Percentiles rank a stretch among this genome's conserved stretches.
Conservation (phyloP, 352 stramenopile species). For the Peronospora belbahrii region DNA sequence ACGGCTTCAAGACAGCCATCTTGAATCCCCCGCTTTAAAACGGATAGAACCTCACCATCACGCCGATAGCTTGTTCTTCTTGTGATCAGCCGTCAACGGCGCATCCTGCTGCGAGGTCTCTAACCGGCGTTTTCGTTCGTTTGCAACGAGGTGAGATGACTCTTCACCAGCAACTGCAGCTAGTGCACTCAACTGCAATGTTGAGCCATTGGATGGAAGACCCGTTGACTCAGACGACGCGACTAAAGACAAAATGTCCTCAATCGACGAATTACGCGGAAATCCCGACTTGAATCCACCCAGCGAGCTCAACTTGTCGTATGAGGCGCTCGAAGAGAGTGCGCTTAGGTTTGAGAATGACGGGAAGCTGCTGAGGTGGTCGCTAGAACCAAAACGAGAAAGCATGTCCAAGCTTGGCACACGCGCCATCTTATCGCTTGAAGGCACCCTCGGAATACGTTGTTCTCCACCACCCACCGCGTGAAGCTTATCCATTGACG, state of each 20-base stretch:
- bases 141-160: constrained; percentile 44
- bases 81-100: constrained; percentile 28
- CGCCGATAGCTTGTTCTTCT: constrained; percentile 52
- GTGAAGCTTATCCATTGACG: constrained; percentile 64
- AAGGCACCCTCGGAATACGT: constrained; percentile 54
- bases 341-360: constrained; percentile 67
- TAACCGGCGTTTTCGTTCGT: constrained; percentile 55
- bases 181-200: constrained; percentile 58
- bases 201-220: constrained; percentile 41
- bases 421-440: constrained; percentile 59
- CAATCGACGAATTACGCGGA: constrained; percentile 79
- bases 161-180: constrained; percentile 59
- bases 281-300: constrained; percentile 45
- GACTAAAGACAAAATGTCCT: constrained; percentile 82
- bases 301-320: constrained; percentile 64
- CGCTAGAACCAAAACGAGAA: constrained; percentile 54
- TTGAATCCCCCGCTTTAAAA: constrained; percentile 10
- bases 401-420: constrained; percentile 67
- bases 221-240: constrained; percentile 64
- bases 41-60: constrained; percentile 19
- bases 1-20: constrained; percentile 12
- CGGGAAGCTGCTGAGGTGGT: constrained; percentile 67
- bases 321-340: constrained; percentile 60
- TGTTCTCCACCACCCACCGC: constrained; percentile 31
- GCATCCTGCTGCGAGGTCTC: constrained; percentile 27